Conservation (phyloP, 768 basidiomycete species). For the Pulveroboletus ravenelii region DNA sequence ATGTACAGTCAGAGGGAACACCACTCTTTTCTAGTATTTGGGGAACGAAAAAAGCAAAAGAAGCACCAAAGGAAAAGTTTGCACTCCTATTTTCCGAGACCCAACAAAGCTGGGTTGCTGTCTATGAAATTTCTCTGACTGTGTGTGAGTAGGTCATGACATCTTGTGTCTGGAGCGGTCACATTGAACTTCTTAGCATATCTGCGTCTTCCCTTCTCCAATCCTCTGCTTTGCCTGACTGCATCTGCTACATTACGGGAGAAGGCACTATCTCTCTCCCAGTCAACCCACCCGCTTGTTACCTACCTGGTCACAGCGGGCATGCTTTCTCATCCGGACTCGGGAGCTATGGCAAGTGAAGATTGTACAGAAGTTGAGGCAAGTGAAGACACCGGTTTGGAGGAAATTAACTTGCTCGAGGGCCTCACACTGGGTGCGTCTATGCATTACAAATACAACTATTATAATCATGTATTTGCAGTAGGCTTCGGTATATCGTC, state of each 20-base stretch:
- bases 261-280: slow-evolving; percentile 51
- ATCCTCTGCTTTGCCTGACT: slow-evolving; percentile 82
- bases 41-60: slow-evolving; percentile 51
- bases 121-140: slow-evolving; percentile 73
- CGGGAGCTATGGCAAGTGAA: slow-evolving; percentile 1
- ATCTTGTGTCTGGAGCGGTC: not conserved
- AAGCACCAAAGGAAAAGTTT: slow-evolving; percentile 53
- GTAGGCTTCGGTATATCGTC: slow-evolving; percentile 45
- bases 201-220: slow-evolving; percentile 58
- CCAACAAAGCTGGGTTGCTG: slow-evolving; percentile 66
- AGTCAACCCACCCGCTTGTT: slow-evolving; percentile 33
- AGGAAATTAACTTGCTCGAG: slow-evolving; percentile 65
- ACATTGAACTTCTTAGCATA: slow-evolving; percentile 49
- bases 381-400: slow-evolving; percentile 44
- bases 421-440: slow-evolving; percentile 60
- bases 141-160: slow-evolving; percentile 56
- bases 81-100: slow-evolving; percentile 60
- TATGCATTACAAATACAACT: not conserved
- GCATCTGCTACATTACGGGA: slow-evolving; percentile 86
- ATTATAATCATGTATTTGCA: not conserved
- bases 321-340: slow-evolving; percentile 14
- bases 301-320: slow-evolving; percentile 19
- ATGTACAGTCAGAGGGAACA: slow-evolving; percentile 75
- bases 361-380: slow-evolving; percentile 32
- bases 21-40: slow-evolving; percentile 67